phyloP scores from a whole-genome alignment of 306 rosid species.

The Ormosia emarginata region DNA sequence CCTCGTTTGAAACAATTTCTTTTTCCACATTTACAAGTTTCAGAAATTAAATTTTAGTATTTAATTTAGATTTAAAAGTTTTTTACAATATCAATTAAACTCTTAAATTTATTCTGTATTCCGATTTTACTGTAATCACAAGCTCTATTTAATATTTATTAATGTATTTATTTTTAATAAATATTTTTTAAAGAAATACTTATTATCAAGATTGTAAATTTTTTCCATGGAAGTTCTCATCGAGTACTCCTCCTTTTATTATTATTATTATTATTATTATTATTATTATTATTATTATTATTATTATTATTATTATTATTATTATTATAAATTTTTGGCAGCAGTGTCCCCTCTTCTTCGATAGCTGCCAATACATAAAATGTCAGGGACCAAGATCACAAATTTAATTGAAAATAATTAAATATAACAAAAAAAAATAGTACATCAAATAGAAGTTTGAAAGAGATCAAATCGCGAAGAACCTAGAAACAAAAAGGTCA shows the following conservation, averaged over 20 bases:
- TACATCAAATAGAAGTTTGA: neutral
- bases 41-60: neutral
- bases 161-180: neutral
- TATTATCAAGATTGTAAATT: neutral
- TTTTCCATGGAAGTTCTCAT: neutral
- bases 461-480: neutral
- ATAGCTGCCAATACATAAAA: slow-evolving; percentile 1
- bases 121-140: neutral
- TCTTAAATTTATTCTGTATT: neutral
- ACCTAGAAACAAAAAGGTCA: neutral
- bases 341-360: slow-evolving; percentile 2
- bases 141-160: neutral
- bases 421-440: neutral
- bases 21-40: neutral
- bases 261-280: neutral
- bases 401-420: neutral
- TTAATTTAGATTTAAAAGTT: neutral
- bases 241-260: neutral
- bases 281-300: neutral
- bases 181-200: neutral
- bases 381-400: neutral
- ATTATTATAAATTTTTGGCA: neutral
- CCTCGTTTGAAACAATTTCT: neutral
- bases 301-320: neutral
- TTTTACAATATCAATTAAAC: neutral